Percentiles rank a stretch among this genome's conserved stretches.
phyloP scores from a whole-genome alignment of 2,329 filamentous ascomycete genomes.

The Endoconidiophora polonica region DNA sequence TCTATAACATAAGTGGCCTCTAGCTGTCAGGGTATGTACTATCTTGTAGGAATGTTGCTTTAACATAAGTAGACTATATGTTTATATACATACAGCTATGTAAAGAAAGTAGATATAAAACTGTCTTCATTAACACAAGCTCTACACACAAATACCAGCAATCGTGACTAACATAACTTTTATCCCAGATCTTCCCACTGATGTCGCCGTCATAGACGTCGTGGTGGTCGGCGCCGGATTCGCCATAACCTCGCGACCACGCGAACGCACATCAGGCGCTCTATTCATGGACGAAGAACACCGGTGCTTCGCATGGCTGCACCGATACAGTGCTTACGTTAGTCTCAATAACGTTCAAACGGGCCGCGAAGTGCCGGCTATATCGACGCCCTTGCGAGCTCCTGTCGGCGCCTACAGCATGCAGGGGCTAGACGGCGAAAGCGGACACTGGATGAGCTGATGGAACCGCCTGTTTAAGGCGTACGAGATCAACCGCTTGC shows the following conservation, averaged over 20 bases:
- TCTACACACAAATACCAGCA: too few species aligned
- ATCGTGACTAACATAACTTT: too few species aligned
- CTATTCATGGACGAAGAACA: slow-evolving; percentile 76
- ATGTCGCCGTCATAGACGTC: slow-evolving; percentile 35
- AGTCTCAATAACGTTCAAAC: slow-evolving; percentile 32
- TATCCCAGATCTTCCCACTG: neutral
- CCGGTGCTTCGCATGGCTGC: slow-evolving; percentile 63
- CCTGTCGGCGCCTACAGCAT: slow-evolving; percentile 23
- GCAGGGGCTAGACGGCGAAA: slow-evolving; percentile 50
- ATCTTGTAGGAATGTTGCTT: too few species aligned
- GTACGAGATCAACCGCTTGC: slow-evolving; percentile 53
- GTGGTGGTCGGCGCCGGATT: slow-evolving; percentile 60
- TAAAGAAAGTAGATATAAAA: too few species aligned
- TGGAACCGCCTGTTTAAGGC: slow-evolving; percentile 56
- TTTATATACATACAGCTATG: too few species aligned
- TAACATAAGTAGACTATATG: too few species aligned
- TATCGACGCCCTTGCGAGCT: slow-evolving; percentile 14
- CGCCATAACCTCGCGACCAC: slow-evolving; percentile 53
- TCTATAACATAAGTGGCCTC: too few species aligned
- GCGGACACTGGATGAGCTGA: slow-evolving; percentile 47
- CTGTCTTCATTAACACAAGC: too few species aligned
- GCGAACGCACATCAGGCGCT: slow-evolving; percentile 56
- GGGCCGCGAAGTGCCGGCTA: slow-evolving; percentile 18
- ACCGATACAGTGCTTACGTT: slow-evolving; percentile 44
- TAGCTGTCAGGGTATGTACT: too few species aligned